Evolutionary conservation across 306 rosid species (phyloP).

Genomic region (Quercus wislizeni): DNA sequence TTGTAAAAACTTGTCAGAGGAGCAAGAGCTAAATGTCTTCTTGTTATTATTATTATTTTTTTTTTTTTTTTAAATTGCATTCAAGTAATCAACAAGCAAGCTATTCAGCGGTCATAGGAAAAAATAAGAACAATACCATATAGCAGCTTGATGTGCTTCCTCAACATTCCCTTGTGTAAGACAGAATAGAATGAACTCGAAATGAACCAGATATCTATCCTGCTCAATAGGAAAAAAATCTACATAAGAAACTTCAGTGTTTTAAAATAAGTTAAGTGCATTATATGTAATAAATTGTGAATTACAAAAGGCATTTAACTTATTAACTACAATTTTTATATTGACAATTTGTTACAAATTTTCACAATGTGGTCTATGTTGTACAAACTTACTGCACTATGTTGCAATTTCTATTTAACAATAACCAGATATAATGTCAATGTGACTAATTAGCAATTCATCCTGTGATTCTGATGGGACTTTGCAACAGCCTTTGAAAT

Average conservation of each 20-base stretch:
- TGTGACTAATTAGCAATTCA: neutral
- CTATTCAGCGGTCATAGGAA: conserved; percentile 6
- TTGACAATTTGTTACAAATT: neutral
- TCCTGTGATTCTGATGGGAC: neutral
- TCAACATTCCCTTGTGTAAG: conserved; percentile 46
- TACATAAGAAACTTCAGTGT: conserved; percentile 14
- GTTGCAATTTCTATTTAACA: neutral
- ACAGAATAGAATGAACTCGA: conserved; percentile 56
- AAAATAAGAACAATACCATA: conserved; percentile 42
- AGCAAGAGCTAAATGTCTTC: neutral
- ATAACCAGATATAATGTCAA: neutral
- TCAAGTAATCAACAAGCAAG: neutral
- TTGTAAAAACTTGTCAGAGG: no score
- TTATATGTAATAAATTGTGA: neutral
- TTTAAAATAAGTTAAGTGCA: conserved; percentile 5
- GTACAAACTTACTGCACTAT: neutral
- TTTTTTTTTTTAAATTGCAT: neutral
- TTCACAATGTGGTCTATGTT: neutral
- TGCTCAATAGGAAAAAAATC: conserved; percentile 45
- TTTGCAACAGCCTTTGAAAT: neutral
- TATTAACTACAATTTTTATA: neutral
- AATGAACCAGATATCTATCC: conserved; percentile 49
- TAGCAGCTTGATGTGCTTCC: conserved; percentile 52
- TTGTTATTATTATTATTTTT: neutral
- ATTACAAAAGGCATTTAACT: conserved; percentile 10